Evolutionary conservation across 2,329 filamentous ascomycete species (phyloP).

Genomic region (Apiospora rasikravindrae): DNA sequence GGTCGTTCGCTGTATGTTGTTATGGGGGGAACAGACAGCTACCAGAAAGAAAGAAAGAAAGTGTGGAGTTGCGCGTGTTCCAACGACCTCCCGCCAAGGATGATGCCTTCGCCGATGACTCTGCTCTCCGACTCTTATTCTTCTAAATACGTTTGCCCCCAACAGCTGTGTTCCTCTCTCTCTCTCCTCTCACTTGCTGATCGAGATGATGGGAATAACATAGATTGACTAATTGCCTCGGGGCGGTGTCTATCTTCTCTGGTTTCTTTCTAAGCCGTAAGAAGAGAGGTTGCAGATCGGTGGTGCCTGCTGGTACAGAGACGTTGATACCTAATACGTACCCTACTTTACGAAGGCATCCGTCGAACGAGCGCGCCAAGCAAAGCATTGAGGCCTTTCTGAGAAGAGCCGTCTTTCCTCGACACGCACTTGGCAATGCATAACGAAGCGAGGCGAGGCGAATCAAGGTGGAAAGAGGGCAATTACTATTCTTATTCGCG

Average conservation of each 20-base stretch:
- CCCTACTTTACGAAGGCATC: not conserved
- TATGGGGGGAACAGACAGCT: not conserved
- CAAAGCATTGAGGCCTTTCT: not conserved
- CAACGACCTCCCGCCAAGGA: slow-evolving; percentile 4
- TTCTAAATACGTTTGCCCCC: slow-evolving; percentile 2
- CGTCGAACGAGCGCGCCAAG: not conserved
- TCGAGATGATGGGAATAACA: not conserved
- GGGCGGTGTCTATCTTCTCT: not conserved
- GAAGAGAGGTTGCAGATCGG: too few species aligned
- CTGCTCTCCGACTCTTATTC: not conserved
- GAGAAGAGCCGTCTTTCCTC: not conserved
- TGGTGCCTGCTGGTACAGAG: too few species aligned
- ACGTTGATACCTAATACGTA: too few species aligned
- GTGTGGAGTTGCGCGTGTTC: not conserved
- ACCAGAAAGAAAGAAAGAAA: not conserved
- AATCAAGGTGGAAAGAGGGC: not conserved
- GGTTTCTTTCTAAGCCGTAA: not conserved
- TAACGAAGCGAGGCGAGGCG: not conserved
- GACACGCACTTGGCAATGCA: not conserved
- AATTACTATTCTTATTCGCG: not conserved
- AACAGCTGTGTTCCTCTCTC: too few species aligned
- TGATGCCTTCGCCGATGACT: slow-evolving; percentile 11
- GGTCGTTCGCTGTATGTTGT: not conserved
- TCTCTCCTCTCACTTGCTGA: not conserved
- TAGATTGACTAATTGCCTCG: not conserved